Percentiles rank a stretch among this genome's conserved stretches.
These are phyloP conservation scores for Phlyctochytrium arcticum DNA, from an alignment of 192 early-diverging fungal genomes.

Conservation along the genomic window DNA sequence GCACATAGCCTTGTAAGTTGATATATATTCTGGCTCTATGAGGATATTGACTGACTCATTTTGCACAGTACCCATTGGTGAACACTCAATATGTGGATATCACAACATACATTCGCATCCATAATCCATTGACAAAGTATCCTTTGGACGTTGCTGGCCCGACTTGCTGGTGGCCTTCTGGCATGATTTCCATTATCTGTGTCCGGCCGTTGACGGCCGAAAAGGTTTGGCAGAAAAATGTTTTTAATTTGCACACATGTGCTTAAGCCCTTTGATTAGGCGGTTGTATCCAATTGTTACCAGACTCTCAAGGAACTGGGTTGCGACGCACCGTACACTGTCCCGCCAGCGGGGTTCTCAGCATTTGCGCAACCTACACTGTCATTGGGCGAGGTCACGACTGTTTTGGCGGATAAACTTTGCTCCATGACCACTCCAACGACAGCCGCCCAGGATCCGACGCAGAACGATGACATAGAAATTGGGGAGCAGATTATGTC, in stretches of 20 bases:
- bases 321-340: neutral
- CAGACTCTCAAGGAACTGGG: slow-evolving; percentile 1
- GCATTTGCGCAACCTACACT: neutral
- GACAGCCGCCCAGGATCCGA: neutral
- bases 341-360: neutral
- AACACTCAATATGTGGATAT: slow-evolving; percentile 7
- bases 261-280: neutral
- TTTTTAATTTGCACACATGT: neutral
- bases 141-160: neutral
- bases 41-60: neutral
- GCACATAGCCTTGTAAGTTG: neutral
- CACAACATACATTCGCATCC: neutral
- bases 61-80: neutral
- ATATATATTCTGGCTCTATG: no score
- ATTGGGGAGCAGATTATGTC: slow-evolving; percentile 28
- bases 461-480: slow-evolving; percentile 25
- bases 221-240: neutral
- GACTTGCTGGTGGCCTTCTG: neutral
- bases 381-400: neutral
- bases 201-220: neutral
- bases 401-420: neutral
- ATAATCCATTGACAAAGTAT: neutral
- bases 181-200: slow-evolving; percentile 3
- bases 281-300: neutral
- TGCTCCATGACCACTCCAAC: neutral